phyloP scores from a whole-genome alignment of 257 asterid genomes.

The Paulownia fortunei region DNA sequence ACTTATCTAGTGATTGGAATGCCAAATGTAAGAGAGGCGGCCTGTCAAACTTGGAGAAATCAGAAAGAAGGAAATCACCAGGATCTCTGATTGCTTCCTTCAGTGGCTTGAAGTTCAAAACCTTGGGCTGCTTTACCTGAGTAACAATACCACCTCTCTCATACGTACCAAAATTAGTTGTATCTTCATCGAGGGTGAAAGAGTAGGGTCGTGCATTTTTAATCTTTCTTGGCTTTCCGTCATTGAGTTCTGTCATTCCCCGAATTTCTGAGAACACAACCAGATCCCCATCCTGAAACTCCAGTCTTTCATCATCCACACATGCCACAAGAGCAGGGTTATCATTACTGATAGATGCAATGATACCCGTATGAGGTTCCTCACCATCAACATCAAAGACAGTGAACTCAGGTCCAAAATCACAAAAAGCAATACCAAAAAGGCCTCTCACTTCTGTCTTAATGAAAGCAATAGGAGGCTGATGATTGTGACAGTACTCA shows the following conservation, averaged over 20 bases:
- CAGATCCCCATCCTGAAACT: conserved; percentile 91
- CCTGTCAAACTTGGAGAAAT: conserved; percentile 90
- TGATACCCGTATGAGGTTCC: conserved; percentile 92
- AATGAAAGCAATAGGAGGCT: conserved; percentile 89
- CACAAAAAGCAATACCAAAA: conserved; percentile 84
- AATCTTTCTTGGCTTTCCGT: conserved; percentile 92
- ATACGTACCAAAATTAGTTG: conserved; percentile 68
- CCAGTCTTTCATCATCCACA: conserved; percentile 97
- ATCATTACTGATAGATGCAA: conserved; percentile 86
- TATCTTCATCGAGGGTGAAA: conserved; percentile 86
- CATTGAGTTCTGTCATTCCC: conserved; percentile 92
- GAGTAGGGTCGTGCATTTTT: conserved; percentile 76
- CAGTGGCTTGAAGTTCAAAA: conserved; percentile 82
- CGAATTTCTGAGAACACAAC: conserved; percentile 85
- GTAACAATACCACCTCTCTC: conserved; percentile 91
- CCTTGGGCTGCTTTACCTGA: conserved; percentile 90
- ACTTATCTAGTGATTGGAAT: conserved; percentile 81
- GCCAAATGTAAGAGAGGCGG: conserved; percentile 94
- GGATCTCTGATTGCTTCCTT: conserved; percentile 81
- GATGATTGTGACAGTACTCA: conserved; percentile 86
- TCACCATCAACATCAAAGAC: conserved; percentile 93
- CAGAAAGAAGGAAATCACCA: conserved; percentile 90
- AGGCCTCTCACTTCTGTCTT: conserved; percentile 92
- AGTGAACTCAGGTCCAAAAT: conserved; percentile 90
- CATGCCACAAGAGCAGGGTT: conserved; percentile 86